Evolutionary conservation across 768 basidiomycete species (phyloP).

Genomic region (Xanthoconium stramineum): DNA sequence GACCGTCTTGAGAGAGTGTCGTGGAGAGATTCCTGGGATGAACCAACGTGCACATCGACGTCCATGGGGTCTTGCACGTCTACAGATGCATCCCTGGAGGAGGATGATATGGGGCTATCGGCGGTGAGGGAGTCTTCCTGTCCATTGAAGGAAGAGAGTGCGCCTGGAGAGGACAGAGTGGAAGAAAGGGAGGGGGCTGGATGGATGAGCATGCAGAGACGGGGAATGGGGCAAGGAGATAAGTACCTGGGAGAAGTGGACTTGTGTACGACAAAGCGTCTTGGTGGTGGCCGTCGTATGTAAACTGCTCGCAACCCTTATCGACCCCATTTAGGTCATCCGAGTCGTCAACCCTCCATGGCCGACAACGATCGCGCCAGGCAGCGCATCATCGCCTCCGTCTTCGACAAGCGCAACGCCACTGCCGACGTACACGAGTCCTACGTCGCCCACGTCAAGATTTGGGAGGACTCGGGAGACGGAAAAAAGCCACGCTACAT

Average conservation of each 20-base stretch:
- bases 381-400: conserved; percentile 75
- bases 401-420: conserved; percentile 73
- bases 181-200: conserved; percentile 25
- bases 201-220: neutral
- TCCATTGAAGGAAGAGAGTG: conserved; percentile 31
- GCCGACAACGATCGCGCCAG: conserved; percentile 48
- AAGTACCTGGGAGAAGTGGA: conserved; percentile 6
- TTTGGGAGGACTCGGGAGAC: conserved; percentile 85
- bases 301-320: neutral
- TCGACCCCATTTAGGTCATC: conserved; percentile 9
- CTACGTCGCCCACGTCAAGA: conserved; percentile 88
- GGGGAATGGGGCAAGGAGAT: neutral
- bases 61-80: conserved; percentile 28
- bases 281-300: neutral
- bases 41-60: conserved; percentile 19
- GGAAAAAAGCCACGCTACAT: conserved; percentile 84
- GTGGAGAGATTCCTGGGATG: conserved; percentile 28
- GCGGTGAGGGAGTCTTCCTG: conserved; percentile 28
- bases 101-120: conserved; percentile 31
- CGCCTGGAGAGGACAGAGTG: conserved; percentile 32
- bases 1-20: conserved; percentile 25
- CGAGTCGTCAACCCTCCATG: conserved; percentile 21
- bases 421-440: conserved; percentile 65
- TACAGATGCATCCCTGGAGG: conserved; percentile 32
- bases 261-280: neutral